These are phyloP conservation scores for Pythium plurisporium DNA, from an alignment of 352 stramenopile genomes.

Conservation along the genomic window DNA sequence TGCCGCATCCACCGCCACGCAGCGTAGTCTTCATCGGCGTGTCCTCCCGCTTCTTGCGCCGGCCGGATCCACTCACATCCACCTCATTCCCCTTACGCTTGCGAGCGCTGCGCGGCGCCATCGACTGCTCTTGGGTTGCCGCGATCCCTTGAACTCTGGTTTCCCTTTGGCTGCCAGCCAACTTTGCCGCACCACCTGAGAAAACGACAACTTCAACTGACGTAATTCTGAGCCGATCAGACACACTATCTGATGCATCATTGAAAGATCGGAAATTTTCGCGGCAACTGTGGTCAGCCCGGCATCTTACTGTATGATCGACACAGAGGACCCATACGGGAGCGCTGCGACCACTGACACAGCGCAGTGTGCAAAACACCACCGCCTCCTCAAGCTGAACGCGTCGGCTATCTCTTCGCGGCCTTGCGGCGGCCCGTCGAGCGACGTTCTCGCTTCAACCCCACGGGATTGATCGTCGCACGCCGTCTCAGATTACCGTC, in stretches of 20 bases:
- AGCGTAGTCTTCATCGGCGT: not conserved
- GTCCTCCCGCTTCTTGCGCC: conserved; percentile 19
- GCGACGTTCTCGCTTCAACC: too few species aligned
- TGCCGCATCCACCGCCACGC: not conserved
- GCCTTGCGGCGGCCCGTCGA: too few species aligned
- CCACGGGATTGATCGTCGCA: too few species aligned
- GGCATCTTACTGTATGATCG: not conserved
- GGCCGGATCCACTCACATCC: not conserved
- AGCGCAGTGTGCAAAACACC: not conserved
- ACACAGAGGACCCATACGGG: not conserved
- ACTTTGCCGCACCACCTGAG: conserved; percentile 5
- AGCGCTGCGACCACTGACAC: not conserved
- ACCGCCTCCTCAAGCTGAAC: too few species aligned
- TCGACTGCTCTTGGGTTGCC: not conserved
- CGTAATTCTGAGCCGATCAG: not conserved
- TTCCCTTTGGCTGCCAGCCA: conserved; percentile 13
- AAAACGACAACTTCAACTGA: conserved; percentile 37
- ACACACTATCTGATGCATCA: not conserved
- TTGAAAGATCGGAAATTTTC: not conserved
- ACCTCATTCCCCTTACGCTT: conserved; percentile 11
- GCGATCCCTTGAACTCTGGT: not conserved
- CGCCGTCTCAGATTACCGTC: not conserved
- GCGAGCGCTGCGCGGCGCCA: conserved; percentile 19
- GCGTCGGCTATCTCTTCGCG: too few species aligned
- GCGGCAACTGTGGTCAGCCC: not conserved